These are phyloP conservation scores for Meredithiella fracta DNA, from an alignment of 2,329 filamentous ascomycete species.

Conservation along the genomic window DNA sequence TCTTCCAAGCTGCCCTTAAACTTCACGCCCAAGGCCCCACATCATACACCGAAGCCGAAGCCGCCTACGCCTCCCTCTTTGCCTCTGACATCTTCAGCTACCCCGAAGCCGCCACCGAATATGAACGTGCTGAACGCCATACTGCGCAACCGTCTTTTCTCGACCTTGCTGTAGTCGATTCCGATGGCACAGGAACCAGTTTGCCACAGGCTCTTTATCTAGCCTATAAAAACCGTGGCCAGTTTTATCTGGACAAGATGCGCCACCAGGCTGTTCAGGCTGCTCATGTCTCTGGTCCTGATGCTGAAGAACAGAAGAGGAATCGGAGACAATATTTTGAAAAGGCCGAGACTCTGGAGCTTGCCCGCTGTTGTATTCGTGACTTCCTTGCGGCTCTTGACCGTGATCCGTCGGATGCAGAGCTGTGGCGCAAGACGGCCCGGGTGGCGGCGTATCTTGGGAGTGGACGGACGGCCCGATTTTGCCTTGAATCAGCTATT, in stretches of 20 bases:
- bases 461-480: constrained; percentile 40
- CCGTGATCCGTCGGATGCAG: constrained; percentile 49
- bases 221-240: constrained; percentile 87
- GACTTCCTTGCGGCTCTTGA: constrained; percentile 44
- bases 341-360: constrained; percentile 23
- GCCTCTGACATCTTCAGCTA: constrained; percentile 88
- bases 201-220: constrained; percentile 82
- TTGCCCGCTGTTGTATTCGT: constrained; percentile 32
- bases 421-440: constrained; percentile 45
- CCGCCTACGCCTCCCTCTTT: constrained; percentile 74
- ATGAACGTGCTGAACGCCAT: constrained; percentile 49
- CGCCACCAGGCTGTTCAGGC: constrained; percentile 30
- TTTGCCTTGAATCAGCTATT: constrained; percentile 48
- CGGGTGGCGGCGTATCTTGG: constrained; percentile 42
- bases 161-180: constrained; percentile 21
- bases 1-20: constrained; percentile 82
- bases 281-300: too few relatives aligned
- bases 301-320: constrained; percentile 17
- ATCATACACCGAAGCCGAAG: constrained; percentile 57
- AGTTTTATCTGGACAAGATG: constrained; percentile 69
- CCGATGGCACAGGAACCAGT: constrained; percentile 36
- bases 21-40: constrained; percentile 72
- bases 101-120: constrained; percentile 72
- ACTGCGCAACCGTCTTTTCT: constrained; percentile 27
- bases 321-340: constrained; percentile 20